Evolutionary conservation across 2,329 filamentous ascomycete genomes (phyloP), one percentile per base, ranked within the genome.

Genomic region (Tolypocladium amazonense): DNA sequence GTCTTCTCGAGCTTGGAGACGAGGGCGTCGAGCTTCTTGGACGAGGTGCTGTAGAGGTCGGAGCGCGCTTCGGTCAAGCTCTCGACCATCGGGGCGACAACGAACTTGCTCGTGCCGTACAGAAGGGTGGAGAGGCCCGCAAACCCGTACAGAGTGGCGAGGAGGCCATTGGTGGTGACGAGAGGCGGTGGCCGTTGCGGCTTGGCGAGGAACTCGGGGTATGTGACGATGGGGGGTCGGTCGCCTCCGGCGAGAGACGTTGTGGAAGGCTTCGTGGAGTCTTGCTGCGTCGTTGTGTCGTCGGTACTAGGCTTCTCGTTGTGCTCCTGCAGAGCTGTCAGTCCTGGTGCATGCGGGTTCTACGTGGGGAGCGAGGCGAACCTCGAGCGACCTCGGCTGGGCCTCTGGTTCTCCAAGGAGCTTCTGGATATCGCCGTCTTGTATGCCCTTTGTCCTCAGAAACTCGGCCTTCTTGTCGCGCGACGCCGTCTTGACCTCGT

Each of bases 381-480:
- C 67, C 57, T 68, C 56, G 60, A 56, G 47, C 23, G 63, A 53
- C 35, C 60, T 37, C 3, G 63, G 47, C 35, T 56, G 53, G 30
- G 61, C 58, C 25, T 67, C 64, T 23, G 56, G 15, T n/a, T 72
- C 68, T 4, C 64, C 69, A 20, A 96, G 74, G 9, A 96, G 77
- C 56, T 77, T 76, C 65, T 89, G 77, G 62, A 96, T 90, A 62
- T 93, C 85, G 38, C 81, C 78, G 5, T 81, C 76, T 4, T 75
- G 76, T 9, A 96, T 76, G 4, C 90, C 90, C 71, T 97, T 97
- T 57, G 83, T 84, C 68, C 86, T 81, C 1, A 97, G 76, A 66
- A 96, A 96, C 9, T 83, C 81, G 25, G 82, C 77, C 76, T 96
- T 96, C 73, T 85, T 87, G 59, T 90, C 87, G 53, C 80, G 79